Evolutionary conservation across 2,329 filamentous ascomycete genomes (phyloP).

Genomic region (Ophiostoma novo-ulmi): DNA sequence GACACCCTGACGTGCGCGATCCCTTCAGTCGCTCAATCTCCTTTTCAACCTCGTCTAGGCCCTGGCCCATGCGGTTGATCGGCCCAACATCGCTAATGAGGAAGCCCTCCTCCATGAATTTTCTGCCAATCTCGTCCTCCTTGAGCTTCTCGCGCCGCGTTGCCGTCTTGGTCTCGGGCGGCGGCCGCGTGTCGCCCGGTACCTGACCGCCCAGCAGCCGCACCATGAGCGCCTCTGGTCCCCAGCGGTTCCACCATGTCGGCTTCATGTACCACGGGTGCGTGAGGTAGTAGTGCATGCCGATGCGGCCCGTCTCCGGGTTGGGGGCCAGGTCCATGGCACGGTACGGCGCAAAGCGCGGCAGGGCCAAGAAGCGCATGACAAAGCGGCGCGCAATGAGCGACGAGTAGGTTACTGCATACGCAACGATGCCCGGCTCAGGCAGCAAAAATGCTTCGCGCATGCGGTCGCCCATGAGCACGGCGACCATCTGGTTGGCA

Average conservation of each 20-base stretch:
- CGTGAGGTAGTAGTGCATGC: conserved; percentile 49
- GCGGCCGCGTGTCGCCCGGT: conserved; percentile 31
- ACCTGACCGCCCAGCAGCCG: conserved; percentile 42
- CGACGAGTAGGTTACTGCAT: conserved; percentile 41
- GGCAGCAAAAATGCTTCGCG: conserved; percentile 57
- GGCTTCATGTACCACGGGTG: conserved; percentile 61
- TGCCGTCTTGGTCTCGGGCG: conserved; percentile 26
- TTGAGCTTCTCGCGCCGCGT: conserved; percentile 33
- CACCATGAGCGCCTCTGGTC: conserved; percentile 48
- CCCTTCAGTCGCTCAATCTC: conserved; percentile 37
- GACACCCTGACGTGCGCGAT: conserved; percentile 43
- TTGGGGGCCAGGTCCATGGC: conserved; percentile 44
- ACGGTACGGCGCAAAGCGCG: conserved; percentile 45
- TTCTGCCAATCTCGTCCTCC: conserved; percentile 41
- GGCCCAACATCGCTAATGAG: conserved; percentile 59
- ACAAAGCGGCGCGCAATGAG: conserved; percentile 51
- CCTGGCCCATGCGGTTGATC: conserved; percentile 47
- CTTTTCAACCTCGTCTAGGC: conserved; percentile 44
- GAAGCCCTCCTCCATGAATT: conserved; percentile 48
- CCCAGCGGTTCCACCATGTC: conserved; percentile 59
- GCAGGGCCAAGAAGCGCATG: conserved; percentile 55
- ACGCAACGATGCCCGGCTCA: conserved; percentile 39
- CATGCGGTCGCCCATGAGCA: conserved; percentile 60
- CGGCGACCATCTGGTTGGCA: conserved; percentile 48
- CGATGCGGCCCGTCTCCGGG: conserved; percentile 48